These are phyloP conservation scores for Kazachstania sp. DNA, from an alignment of 1,139 yeast genomes.

Conservation along the genomic window DNA sequence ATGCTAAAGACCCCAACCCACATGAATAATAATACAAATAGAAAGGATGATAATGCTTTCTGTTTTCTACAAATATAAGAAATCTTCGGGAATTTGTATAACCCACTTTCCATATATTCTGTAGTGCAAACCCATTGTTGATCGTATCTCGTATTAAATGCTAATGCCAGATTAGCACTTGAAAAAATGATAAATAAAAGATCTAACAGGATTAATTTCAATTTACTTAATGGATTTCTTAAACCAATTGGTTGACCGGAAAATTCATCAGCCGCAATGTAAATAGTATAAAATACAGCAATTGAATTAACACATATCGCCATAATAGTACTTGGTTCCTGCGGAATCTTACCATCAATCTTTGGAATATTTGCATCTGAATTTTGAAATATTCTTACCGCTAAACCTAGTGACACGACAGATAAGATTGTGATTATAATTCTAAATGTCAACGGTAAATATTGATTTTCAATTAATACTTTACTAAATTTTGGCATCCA, in stretches of 20 bases:
- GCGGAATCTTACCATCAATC: conserved; percentile 44
- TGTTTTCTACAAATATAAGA: conserved; percentile 66
- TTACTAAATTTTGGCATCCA: conserved; percentile 55
- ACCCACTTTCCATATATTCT: conserved; percentile 19
- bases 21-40: conserved; percentile 62
- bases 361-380: conserved; percentile 31
- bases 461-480: conserved; percentile 64
- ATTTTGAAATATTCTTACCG: conserved; percentile 51
- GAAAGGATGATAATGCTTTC: conserved; percentile 65
- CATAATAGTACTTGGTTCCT: conserved; percentile 88
- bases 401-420: conserved; percentile 56
- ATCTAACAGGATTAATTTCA: conserved; percentile 40
- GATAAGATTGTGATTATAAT: conserved; percentile 57
- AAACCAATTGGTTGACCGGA: conserved; percentile 86
- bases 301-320: conserved; percentile 76
- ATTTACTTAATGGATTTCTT: conserved; percentile 10
- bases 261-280: conserved; percentile 86
- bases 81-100: conserved; percentile 28
- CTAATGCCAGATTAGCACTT: conserved; percentile 79
- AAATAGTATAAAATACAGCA: conserved; percentile 68
- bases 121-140: conserved; percentile 69
- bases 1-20: conserved; percentile 86
- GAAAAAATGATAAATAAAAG: conserved; percentile 82
- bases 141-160: conserved; percentile 78
- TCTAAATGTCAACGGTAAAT: conserved; percentile 70